Evolutionary conservation across 352 stramenopile species (phyloP).

Genomic region (Phytophthora sp.): DNA sequence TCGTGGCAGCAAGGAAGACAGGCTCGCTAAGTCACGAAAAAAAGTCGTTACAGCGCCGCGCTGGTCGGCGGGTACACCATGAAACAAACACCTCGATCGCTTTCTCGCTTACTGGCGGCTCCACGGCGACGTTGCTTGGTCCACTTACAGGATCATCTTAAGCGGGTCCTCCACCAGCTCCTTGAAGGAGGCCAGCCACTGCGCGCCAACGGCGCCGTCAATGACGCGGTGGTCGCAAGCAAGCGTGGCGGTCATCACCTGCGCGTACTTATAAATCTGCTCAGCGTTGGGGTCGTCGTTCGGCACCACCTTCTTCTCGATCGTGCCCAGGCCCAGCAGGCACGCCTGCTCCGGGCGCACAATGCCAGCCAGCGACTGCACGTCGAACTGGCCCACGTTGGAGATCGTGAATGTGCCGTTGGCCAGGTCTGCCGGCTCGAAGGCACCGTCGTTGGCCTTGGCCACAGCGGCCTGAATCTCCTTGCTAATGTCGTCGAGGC

Average conservation of each 20-base stretch:
- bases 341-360: conserved; percentile 93
- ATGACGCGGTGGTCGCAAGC: conserved; percentile 98
- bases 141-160: conserved; percentile 95
- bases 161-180: conserved; percentile 96
- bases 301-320: conserved; percentile 95
- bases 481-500: conserved; percentile 62
- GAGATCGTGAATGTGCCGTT: conserved; percentile 96
- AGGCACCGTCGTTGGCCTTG: conserved; percentile 43
- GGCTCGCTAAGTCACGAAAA: conserved; percentile 16
- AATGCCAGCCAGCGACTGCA: conserved; percentile 95
- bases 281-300: conserved; percentile 83
- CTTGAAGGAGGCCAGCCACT: conserved; percentile 97
- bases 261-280: conserved; percentile 90
- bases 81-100: conserved; percentile 22
- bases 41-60: conserved; percentile 15
- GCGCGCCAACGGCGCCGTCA: conserved; percentile 96
- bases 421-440: conserved; percentile 60
- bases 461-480: conserved; percentile 54
- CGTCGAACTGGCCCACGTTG: conserved; percentile 97
- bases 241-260: conserved; percentile 95
- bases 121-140: conserved; percentile 11
- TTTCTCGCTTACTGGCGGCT: conserved; percentile 20
- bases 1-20: conserved; percentile 16
- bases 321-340: conserved; percentile 93
- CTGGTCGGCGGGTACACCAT: conserved; percentile 12